A percentile compares a stretch with the other conserved stretches of the same genome.
Evolutionary conservation across 2,329 filamentous ascomycete species (phyloP).

Genomic region (Dactylellina leptospora): DNA sequence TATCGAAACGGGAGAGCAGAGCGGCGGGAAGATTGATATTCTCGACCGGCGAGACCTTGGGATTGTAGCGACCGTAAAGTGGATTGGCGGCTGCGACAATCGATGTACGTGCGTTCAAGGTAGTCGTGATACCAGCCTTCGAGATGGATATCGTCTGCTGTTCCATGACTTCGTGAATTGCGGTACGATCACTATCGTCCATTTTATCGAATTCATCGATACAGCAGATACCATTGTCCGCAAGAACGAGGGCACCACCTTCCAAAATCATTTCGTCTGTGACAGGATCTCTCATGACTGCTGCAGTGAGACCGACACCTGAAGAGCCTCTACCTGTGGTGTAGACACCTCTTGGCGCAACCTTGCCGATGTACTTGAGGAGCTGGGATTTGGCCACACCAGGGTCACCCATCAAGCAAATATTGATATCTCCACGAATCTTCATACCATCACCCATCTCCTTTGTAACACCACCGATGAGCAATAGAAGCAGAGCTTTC

Average conservation of each 20-base stretch:
- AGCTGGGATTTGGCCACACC: slow-evolving; percentile 99
- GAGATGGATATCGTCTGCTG: slow-evolving; percentile 87
- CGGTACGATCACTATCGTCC: slow-evolving; percentile 82
- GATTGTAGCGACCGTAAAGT: slow-evolving; percentile 97
- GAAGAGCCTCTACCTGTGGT: slow-evolving; percentile 82
- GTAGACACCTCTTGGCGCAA: slow-evolving; percentile 89
- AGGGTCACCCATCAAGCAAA: slow-evolving; percentile 98
- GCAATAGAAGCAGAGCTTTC: slow-evolving; percentile 91
- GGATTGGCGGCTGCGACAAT: slow-evolving; percentile 97
- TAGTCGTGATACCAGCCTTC: slow-evolving; percentile 83
- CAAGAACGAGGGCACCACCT: slow-evolving; percentile 79
- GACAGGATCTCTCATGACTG: slow-evolving; percentile 83
- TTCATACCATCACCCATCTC: slow-evolving; percentile 98
- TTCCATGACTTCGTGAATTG: slow-evolving; percentile 89
- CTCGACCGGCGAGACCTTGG: slow-evolving; percentile 93
- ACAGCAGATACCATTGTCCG: slow-evolving; percentile 84
- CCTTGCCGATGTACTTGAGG: slow-evolving; percentile 97
- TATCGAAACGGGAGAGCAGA: slow-evolving; percentile 93
- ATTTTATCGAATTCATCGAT: slow-evolving; percentile 92
- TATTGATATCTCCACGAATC: slow-evolving; percentile 98
- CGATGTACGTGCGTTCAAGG: slow-evolving; percentile 92
- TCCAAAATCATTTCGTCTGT: slow-evolving; percentile 87
- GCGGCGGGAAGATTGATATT: slow-evolving; percentile 99
- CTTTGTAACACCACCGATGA: slow-evolving; percentile 96
- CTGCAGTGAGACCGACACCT: slow-evolving; percentile 82